phyloP scores from a whole-genome alignment of 2,329 filamentous ascomycete species.

The Paramyrothecium sp. region DNA sequence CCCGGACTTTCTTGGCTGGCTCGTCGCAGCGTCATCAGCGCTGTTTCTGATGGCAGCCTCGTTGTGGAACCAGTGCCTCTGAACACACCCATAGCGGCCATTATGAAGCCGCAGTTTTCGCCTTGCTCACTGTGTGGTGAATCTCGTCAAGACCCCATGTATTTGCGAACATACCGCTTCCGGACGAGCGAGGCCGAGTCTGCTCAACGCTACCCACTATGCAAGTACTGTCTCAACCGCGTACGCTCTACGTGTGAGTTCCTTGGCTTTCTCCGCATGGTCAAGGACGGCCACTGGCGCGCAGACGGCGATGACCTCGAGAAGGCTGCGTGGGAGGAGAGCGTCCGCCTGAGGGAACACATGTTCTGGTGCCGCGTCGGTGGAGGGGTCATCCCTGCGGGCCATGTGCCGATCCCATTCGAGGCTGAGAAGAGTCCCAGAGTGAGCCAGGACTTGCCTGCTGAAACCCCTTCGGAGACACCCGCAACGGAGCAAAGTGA shows the following conservation, averaged over 20 bases:
- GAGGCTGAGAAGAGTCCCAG: constrained; percentile 31
- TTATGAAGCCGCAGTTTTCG: constrained; percentile 54
- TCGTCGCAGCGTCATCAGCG: constrained; percentile 76
- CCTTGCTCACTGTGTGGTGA: constrained; percentile 91
- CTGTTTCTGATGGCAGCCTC: constrained; percentile 80
- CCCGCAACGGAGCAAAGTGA: constrained; percentile 9
- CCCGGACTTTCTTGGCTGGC: constrained; percentile 93
- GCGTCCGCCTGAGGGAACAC: constrained; percentile 81
- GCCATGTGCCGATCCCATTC: constrained; percentile 22
- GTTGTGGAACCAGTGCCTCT: constrained; percentile 85
- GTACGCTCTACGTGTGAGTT: constrained; percentile 91
- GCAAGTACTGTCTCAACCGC: constrained; percentile 80
- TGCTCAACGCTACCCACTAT: constrained; percentile 86
- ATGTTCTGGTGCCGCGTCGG: constrained; percentile 98
- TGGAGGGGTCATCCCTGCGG: constrained; percentile 78
- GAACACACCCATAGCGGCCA: constrained; percentile 45
- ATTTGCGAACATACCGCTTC: constrained; percentile 83
- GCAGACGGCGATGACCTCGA: constrained; percentile 81
- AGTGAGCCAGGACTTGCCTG: constrained; percentile 28
- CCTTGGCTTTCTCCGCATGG: constrained; percentile 83
- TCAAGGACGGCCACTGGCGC: constrained; percentile 90
- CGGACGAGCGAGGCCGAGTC: constrained; percentile 82
- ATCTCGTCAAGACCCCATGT: constrained; percentile 64
- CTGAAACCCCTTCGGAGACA: constrained; percentile 2
- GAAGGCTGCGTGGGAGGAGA: constrained; percentile 91